Conservation (phyloP, 805 yeast species). For the Candida odintsovae region DNA sequence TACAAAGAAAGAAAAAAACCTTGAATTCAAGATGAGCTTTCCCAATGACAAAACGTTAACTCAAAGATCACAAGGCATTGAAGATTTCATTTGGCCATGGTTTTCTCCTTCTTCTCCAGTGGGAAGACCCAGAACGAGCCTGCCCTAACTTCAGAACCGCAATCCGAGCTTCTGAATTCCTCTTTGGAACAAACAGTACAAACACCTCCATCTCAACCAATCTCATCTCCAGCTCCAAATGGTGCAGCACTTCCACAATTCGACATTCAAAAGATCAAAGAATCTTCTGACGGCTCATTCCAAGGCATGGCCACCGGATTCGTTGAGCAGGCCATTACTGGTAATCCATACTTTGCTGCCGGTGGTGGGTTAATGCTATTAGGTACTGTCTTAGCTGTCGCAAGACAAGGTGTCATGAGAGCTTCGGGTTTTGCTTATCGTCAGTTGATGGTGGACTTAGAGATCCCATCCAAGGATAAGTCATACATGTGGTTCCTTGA, state of each 20-base stretch:
- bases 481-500: conserved; percentile 92
- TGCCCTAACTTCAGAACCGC: not conserved
- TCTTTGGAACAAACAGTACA: not conserved
- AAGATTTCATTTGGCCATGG: not conserved
- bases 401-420: conserved; percentile 61
- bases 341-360: conserved; percentile 95
- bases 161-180: not conserved
- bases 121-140: not conserved
- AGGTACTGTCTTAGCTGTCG: conserved; percentile 83
- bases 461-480: conserved; percentile 88
- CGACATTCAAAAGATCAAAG: conserved; percentile 8
- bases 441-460: conserved; percentile 84
- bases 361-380: conserved; percentile 96
- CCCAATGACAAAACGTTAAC: too few relatives aligned
- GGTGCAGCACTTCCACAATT: conserved; percentile 14
- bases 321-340: conserved; percentile 48
- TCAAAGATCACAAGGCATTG: too few relatives aligned
- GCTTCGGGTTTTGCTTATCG: conserved; percentile 67
- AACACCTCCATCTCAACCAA: conserved; percentile 2
- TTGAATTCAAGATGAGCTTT: not conserved
- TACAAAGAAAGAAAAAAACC: not conserved
- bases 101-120: conserved; percentile 4
- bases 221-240: conserved; percentile 3
- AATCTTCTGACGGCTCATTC: conserved; percentile 19
- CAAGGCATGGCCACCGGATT: conserved; percentile 30